A percentile compares a stretch with the other conserved stretches of the same genome.
Conservation (phyloP, 352 stramenopile species). For the Phytophthora agathidicida region DNA sequence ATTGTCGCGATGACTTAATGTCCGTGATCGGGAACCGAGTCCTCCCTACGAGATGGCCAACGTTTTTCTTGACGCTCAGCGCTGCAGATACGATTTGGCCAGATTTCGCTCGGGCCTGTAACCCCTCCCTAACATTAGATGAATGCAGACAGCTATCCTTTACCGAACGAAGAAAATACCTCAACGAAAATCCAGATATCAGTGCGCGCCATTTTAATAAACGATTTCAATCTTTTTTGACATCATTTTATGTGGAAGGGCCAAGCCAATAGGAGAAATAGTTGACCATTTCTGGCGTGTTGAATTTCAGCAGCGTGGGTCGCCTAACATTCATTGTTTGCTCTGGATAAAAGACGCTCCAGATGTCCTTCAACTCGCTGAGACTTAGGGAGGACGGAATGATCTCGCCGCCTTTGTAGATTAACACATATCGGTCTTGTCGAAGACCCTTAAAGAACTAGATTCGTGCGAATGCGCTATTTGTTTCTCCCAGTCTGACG, state of each 20-base stretch:
- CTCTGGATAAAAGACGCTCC: slow-evolving; percentile 31
- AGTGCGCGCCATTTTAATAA: slow-evolving; percentile 23
- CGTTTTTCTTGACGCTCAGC: slow-evolving; percentile 30
- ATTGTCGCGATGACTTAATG: slow-evolving; percentile 26
- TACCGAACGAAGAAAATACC: neutral
- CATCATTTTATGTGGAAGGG: neutral
- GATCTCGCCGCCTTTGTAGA: slow-evolving; percentile 15
- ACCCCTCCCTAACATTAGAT: slow-evolving; percentile 8
- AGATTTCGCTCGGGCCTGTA: slow-evolving; percentile 25
- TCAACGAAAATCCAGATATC: slow-evolving; percentile 28
- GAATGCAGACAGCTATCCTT: neutral
- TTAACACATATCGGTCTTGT: slow-evolving; percentile 6
- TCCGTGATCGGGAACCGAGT: slow-evolving; percentile 23
- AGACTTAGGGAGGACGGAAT: slow-evolving; percentile 5
- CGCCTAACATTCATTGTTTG: slow-evolving; percentile 24
- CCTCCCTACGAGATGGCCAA: slow-evolving; percentile 15
- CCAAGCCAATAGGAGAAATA: slow-evolving; percentile 23
- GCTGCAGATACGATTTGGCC: slow-evolving; percentile 32
- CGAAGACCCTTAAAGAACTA: neutral
- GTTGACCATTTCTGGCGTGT: slow-evolving; percentile 33
- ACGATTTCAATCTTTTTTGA: slow-evolving; percentile 29
- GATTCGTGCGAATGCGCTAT: slow-evolving; percentile 2
- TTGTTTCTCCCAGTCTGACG: neutral
- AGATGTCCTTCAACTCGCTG: slow-evolving; percentile 14
- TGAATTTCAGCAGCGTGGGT: slow-evolving; percentile 31